Evolutionary conservation across 108 stramenopile species (phyloP).

Genomic region (Pinguiococcus pyrenoidosus): DNA sequence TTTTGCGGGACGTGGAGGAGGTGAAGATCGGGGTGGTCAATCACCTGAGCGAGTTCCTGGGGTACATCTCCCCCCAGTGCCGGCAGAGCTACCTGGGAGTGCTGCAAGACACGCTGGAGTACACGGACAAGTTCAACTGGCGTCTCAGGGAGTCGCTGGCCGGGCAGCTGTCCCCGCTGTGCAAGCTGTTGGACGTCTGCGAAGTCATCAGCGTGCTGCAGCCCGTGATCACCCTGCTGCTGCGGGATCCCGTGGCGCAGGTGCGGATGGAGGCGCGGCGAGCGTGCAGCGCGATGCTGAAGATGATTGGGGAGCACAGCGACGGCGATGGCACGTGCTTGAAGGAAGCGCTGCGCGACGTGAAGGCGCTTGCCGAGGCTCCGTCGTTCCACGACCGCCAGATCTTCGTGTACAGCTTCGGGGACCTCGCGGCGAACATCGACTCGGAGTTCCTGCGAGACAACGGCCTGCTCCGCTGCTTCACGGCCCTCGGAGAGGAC

Average conservation of each 20-base stretch:
- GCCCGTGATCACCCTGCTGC: constrained; percentile 54
- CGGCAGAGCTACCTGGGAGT: constrained; percentile 1
- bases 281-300: too few species aligned
- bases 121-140: constrained; percentile 65
- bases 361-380: background rate
- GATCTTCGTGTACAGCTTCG: background rate
- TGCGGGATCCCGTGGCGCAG: constrained; percentile 56
- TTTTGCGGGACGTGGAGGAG: constrained; percentile 80
- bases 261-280: constrained; percentile 30
- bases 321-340: background rate
- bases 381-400: constrained; percentile 1
- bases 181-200: constrained; percentile 41
- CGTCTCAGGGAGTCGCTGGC: constrained; percentile 75
- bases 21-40: constrained; percentile 69
- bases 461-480: background rate
- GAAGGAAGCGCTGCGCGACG: background rate
- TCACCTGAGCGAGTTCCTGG: background rate
- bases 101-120: constrained; percentile 22
- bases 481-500: background rate
- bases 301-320: background rate
- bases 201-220: constrained; percentile 48
- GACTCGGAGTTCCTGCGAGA: background rate
- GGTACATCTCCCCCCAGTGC: background rate
- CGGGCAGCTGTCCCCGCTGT: constrained; percentile 57
- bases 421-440: background rate